A percentile compares a stretch with the other conserved stretches of the same genome.
Conservation (phyloP, 2,329 filamentous ascomycete species). For the Cephalotrichum gorgonifer region DNA sequence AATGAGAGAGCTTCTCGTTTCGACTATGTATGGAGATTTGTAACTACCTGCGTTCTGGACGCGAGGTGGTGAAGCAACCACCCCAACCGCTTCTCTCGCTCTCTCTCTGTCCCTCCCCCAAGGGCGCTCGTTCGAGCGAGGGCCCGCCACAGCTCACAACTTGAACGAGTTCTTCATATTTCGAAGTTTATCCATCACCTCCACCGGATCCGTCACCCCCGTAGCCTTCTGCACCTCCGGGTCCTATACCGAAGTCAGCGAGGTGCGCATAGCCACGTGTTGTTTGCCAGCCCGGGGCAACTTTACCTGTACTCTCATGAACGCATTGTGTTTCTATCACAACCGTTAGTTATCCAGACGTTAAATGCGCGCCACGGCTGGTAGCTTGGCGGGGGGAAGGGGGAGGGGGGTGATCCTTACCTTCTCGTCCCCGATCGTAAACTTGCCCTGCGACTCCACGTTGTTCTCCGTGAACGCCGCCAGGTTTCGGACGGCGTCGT, state of each 20-base stretch:
- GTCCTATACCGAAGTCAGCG: constrained; percentile 42
- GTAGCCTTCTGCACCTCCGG: constrained; percentile 75
- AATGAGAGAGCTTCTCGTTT: too few relatives aligned
- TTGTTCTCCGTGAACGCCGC: constrained; percentile 68
- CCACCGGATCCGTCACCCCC: constrained; percentile 67
- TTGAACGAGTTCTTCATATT: constrained; percentile 82
- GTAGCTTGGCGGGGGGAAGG: too few relatives aligned
- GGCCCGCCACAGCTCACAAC: too few relatives aligned
- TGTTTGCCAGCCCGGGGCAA: background rate
- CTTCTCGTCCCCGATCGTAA: constrained; percentile 97
- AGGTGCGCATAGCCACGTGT: background rate
- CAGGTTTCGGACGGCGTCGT: constrained; percentile 66
- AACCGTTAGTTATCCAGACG: background rate
- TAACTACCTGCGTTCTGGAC: too few relatives aligned
- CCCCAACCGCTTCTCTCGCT: too few relatives aligned
- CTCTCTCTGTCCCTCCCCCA: too few relatives aligned
- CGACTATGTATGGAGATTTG: too few relatives aligned
- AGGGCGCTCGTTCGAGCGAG: too few relatives aligned
- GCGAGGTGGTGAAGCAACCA: too few relatives aligned
- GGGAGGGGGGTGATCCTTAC: constrained; percentile 28
- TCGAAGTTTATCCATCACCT: constrained; percentile 76
- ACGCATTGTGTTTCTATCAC: constrained; percentile 77
- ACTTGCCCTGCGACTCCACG: constrained; percentile 84
- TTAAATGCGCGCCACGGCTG: background rate
- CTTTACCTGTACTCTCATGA: constrained; percentile 77